These are phyloP conservation scores for Triadica sebifera DNA, from an alignment of 345 rosid species.

Conservation along the genomic window DNA sequence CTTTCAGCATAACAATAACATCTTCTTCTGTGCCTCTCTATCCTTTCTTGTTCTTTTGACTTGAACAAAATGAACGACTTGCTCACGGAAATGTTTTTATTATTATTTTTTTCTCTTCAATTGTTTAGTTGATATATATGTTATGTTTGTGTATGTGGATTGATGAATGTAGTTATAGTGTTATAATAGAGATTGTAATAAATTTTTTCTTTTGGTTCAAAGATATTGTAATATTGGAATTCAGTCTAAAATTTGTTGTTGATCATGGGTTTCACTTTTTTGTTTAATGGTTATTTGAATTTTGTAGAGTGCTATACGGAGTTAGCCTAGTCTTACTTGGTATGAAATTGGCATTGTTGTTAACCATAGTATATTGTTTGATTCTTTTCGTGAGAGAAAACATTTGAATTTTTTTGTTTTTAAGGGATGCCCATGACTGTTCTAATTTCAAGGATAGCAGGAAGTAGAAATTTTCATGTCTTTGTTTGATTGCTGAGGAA, in stretches of 20 bases:
- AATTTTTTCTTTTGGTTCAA: too few relatives aligned
- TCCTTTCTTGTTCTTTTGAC: not conserved
- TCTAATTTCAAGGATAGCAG: too few relatives aligned
- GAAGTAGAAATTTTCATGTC: too few relatives aligned
- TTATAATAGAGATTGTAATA: not conserved
- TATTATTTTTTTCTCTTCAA: not conserved
- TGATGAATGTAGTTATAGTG: not conserved
- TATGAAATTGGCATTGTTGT: too few relatives aligned
- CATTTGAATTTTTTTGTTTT: too few relatives aligned
- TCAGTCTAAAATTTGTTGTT: not conserved
- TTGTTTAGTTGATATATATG: not conserved
- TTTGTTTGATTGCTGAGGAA: too few relatives aligned
- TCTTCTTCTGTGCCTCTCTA: not conserved
- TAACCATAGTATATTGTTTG: too few relatives aligned
- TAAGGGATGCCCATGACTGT: too few relatives aligned
- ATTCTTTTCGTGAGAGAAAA: too few relatives aligned
- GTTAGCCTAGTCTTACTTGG: too few relatives aligned
- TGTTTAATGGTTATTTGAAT: not conserved
- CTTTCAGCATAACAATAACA: not conserved
- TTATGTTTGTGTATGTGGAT: not conserved
- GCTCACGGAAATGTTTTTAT: slow-evolving; percentile 18
- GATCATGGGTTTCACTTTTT: not conserved
- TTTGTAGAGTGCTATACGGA: too few relatives aligned
- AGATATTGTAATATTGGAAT: not conserved
- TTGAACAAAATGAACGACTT: slow-evolving; percentile 29